Evolutionary conservation across 768 basidiomycete species (phyloP), one percentile per base, ranked within the genome.

Genomic region (Favolaschia claudopus): DNA sequence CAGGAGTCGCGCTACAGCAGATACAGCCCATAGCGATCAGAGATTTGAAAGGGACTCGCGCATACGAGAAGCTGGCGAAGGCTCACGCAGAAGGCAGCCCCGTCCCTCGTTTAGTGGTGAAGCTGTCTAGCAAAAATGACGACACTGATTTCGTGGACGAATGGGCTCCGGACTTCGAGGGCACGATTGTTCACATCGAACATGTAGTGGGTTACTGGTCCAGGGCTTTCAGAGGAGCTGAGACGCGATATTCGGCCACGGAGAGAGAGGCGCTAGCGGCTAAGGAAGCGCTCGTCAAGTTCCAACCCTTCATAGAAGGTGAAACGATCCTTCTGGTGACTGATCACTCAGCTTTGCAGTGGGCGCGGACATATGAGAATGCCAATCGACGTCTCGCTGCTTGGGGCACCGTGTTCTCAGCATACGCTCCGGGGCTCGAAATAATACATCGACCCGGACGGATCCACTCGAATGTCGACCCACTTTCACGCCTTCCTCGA

Each of bases 241-340:
- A 70, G 42, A 51, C 39, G n/a, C 58, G 61, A n/a, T 73, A 73
- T 36, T 69, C 73, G 0, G 36, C 64, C 1, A 73, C 72, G 1
- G 73, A 73, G 55, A 0, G 65, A 6, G 69, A 73, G 48, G 72
- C 71, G 0, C 45, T 73, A 43, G 69, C 62, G 0, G 36, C 58
- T 0, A 69, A 72, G 33, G 69, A 74, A 56, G 67, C 58, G 2
- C 39, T 73, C 13, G 47, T 73, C 8, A 63, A 66, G 28, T 73
- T 73, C 36, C 67, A 70, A 31, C 60, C 71, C 2, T 71, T 62
- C 64, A 66, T 74, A 8, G 70, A 74, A 68, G 73, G 71, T 9
- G 69, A 70, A 61, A 29, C 44, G 9, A 55, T 71, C 8, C 15
- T 60, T 2, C 19, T 57, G 4, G 29, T 61, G 17, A 61, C 60